phyloP scores from a whole-genome alignment of 75 land plant genomes.

The Chamaecyparis obtusa region DNA sequence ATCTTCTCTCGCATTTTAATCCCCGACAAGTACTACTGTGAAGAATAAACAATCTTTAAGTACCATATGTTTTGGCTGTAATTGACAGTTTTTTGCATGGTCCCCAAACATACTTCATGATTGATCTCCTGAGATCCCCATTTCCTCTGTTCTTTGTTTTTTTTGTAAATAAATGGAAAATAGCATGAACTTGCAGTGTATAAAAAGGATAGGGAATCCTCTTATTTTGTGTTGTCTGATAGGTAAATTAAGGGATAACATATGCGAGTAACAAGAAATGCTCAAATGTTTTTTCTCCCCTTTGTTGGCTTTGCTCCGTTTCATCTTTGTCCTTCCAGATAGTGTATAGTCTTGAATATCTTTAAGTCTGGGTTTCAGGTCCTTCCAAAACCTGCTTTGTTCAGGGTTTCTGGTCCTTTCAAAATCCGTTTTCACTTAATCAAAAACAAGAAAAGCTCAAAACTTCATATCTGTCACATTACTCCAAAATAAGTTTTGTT shows the following conservation, averaged over 20 bases:
- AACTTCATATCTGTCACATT: neutral
- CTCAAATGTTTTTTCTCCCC: too few relatives aligned
- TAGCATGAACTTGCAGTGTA: neutral
- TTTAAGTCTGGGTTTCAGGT: too few relatives aligned
- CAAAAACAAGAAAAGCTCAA: neutral
- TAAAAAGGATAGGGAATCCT: neutral
- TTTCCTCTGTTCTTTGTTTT: neutral
- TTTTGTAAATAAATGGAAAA: neutral
- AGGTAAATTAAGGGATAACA: neutral
- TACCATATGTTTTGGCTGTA: neutral
- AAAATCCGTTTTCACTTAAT: too few relatives aligned
- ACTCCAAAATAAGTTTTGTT: neutral
- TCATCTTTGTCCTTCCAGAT: too few relatives aligned
- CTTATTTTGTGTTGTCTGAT: neutral
- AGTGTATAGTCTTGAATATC: too few relatives aligned
- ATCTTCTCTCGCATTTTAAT: neutral
- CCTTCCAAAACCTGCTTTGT: too few relatives aligned
- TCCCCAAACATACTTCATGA: neutral
- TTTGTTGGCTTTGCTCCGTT: too few relatives aligned
- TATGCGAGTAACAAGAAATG: neutral
- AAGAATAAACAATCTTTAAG: neutral
- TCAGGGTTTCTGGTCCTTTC: too few relatives aligned
- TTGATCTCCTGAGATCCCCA: neutral
- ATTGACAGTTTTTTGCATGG: neutral
- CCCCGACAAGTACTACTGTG: neutral